Conservation (phyloP, 176 grass and related monocot species). For the Bolboschoenus planiculmis region DNA sequence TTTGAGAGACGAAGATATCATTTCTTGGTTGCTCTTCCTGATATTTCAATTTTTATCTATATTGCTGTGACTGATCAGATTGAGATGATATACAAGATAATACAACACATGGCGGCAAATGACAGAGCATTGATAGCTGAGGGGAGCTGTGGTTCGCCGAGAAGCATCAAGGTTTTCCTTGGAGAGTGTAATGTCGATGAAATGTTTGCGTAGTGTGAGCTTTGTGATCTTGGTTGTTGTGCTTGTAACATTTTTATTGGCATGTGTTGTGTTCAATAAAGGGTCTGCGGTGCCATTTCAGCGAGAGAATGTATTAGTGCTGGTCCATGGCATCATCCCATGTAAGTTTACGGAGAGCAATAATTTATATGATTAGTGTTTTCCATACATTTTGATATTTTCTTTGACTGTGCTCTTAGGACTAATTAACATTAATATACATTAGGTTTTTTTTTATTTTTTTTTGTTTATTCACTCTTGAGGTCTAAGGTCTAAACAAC, state of each 20-base stretch:
- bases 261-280: conserved; percentile 13
- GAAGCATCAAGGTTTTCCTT: conserved; percentile 80
- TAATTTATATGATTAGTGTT: neutral
- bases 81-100: conserved; percentile 99
- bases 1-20: neutral
- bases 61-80: conserved; percentile 35
- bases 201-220: conserved; percentile 24
- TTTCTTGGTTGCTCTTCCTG: neutral
- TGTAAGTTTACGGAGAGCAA: neutral
- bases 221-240: conserved; percentile 6
- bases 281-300: neutral
- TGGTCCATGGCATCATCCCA: neutral
- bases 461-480: neutral
- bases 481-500: neutral
- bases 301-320: neutral
- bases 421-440: neutral
- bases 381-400: neutral
- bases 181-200: conserved; percentile 82
- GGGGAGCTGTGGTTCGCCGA: conserved; percentile 86
- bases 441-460: neutral
- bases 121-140: conserved; percentile 96
- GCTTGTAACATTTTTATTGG: conserved; percentile 8
- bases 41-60: neutral
- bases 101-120: conserved; percentile 95
- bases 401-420: neutral